Evolutionary conservation across 2,329 filamentous ascomycete genomes (phyloP).

Genomic region (Colletotrichum spaethianum): DNA sequence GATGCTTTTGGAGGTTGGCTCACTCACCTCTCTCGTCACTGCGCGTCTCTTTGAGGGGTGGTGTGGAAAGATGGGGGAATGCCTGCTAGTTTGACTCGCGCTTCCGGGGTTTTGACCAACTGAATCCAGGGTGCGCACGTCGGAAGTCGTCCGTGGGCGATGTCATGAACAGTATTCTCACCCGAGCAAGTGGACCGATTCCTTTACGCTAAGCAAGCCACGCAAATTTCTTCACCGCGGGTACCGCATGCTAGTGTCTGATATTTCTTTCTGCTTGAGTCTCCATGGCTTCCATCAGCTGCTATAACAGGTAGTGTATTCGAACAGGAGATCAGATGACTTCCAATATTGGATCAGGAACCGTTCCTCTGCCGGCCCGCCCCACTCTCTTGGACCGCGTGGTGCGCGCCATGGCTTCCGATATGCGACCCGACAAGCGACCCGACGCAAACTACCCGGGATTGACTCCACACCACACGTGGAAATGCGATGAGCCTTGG

Average conservation of each 20-base stretch:
- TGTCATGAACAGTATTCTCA: conserved; percentile 13
- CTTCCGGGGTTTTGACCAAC: conserved; percentile 20
- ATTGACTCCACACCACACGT: conserved; percentile 28
- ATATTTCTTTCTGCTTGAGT: too few relatives aligned
- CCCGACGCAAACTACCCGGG: conserved; percentile 22
- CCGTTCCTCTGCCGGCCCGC: conserved; percentile 10
- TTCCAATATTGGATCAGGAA: conserved; percentile 19
- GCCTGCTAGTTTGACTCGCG: conserved; percentile 35
- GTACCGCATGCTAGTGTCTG: not conserved
- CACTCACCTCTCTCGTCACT: conserved; percentile 18
- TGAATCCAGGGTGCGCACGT: conserved; percentile 5
- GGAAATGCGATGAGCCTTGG: conserved; percentile 2
- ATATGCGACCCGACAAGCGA: conserved; percentile 39
- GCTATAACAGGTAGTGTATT: not conserved
- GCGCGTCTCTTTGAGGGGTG: not conserved
- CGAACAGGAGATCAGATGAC: not conserved
- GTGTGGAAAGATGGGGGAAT: conserved; percentile 16
- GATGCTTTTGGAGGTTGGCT: conserved; percentile 27
- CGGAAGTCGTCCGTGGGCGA: conserved; percentile 38
- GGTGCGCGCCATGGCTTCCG: conserved; percentile 16
- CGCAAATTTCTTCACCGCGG: not conserved
- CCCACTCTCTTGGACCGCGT: not conserved
- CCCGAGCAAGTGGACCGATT: conserved; percentile 15
- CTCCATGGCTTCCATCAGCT: not conserved
- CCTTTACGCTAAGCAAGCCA: not conserved